These are phyloP conservation scores for Beauveria caledonica DNA, from an alignment of 2,329 filamentous ascomycete species.

Conservation along the genomic window DNA sequence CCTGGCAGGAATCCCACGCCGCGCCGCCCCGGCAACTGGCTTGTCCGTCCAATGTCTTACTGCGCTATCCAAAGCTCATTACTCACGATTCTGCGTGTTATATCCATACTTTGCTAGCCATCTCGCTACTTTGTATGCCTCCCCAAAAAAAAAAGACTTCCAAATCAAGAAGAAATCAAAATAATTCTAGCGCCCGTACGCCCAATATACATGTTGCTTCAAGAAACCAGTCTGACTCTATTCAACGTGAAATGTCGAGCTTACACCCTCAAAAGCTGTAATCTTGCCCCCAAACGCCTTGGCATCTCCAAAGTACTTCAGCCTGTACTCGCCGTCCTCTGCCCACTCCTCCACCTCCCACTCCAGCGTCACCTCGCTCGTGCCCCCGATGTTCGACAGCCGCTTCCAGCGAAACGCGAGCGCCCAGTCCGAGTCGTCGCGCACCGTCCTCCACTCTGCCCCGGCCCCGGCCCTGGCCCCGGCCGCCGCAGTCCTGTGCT, in stretches of 20 bases:
- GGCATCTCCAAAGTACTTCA: conserved; percentile 74
- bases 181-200: no score
- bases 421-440: conserved; percentile 76
- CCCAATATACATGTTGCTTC: no score
- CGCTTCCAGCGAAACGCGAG: conserved; percentile 73
- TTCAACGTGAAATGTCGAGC: conserved; percentile 38
- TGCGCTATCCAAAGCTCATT: no score
- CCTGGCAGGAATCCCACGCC: no score
- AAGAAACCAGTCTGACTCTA: no score
- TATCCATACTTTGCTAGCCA: no score
- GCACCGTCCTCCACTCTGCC: conserved; percentile 59
- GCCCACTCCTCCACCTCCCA: conserved; percentile 68
- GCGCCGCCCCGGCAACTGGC: no score
- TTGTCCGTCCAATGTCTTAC: no score
- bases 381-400: conserved; percentile 59
- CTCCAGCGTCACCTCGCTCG: conserved; percentile 64
- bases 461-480: conserved; percentile 13
- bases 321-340: conserved; percentile 57
- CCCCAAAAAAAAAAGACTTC: no score
- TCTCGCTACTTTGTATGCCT: no score
- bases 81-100: no score
- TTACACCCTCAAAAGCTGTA: conserved; percentile 59
- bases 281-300: conserved; percentile 58
- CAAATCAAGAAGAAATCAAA: no score
- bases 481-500: conserved; percentile 29